phyloP scores from a whole-genome alignment of 257 asterid genomes.

The Capsicum chinense region DNA sequence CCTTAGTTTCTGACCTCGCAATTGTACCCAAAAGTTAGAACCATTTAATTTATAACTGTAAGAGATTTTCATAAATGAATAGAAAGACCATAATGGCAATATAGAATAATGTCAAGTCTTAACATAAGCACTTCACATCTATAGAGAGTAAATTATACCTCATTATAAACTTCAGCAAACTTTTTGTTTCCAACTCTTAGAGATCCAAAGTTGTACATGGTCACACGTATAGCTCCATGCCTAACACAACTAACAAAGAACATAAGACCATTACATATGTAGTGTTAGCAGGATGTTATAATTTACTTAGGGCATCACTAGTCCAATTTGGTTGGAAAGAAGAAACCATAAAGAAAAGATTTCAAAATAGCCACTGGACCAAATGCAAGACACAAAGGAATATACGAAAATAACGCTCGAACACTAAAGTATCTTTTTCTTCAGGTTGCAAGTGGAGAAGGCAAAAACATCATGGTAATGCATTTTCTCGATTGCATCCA shows the following conservation, averaged over 20 bases:
- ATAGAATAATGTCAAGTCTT: neutral
- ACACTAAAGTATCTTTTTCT: too few species aligned
- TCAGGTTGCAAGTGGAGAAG: too few species aligned
- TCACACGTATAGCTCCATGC: constrained; percentile 76
- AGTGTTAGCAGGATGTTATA: neutral
- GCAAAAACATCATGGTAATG: too few species aligned
- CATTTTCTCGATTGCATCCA: too few species aligned
- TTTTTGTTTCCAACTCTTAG: constrained; percentile 95
- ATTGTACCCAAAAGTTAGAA: constrained; percentile 47
- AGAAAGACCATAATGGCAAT: constrained; percentile 5
- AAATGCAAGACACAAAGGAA: too few species aligned
- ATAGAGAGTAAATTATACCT: constrained; percentile 49
- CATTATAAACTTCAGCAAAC: constrained; percentile 86
- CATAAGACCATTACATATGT: neutral
- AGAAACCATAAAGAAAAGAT: neutral
- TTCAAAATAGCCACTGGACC: neutral
- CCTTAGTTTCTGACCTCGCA: constrained; percentile 70
- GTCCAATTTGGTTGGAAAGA: neutral
- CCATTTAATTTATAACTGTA: neutral
- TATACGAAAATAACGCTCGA: too few species aligned
- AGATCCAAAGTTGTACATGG: constrained; percentile 96
- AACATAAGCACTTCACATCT: constrained; percentile 13
- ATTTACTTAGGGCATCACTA: neutral
- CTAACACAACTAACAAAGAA: constrained; percentile 41
- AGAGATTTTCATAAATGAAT: neutral